Base-by-base conservation (phyloP, 805 yeast species). In the Wickerhamiella slavikovae region DNA sequence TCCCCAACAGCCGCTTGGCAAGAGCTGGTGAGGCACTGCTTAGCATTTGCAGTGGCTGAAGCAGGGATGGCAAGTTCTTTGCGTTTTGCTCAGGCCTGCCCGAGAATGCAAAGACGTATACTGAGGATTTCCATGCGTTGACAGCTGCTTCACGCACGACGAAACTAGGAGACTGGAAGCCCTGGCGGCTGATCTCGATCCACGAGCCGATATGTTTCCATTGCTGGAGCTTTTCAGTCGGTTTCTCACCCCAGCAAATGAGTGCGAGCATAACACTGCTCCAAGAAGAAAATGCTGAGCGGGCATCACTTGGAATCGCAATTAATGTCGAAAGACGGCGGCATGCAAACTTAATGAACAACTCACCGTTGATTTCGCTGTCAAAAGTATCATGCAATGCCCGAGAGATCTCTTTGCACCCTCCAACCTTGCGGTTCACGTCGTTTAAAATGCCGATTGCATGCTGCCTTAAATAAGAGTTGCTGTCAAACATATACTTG, bases 161-260 rank as follows among this genome's bases (percentile, higher is more conserved):
- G 16, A 20, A 27, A 29, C 16, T 28, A 9, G 24, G 22, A 15
- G 32, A 31, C 9, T 15, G 7, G 17, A 38, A 30, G 1, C 35
- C 39, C 5, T 19, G 16, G 1, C 33, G 29, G 15, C 30, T 30
- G 8, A 37, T 29, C 12, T 38, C 40, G 3, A 37, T 25, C 40
- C 39, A 37, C 10, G 13, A n/a, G 13, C 28, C 29, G 7, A 38
- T 25, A 15, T 19, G 29, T 7, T 21, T 19, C 24, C 31, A 24
- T 5, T 29, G 10, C 12, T 32, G 30, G 13, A 34, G 12, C 23
- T 24, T 22, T 19, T 29, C 30, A 9, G 17, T 31, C 11, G 28
- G 15, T 8, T 24, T 30, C n/a, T 32, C 13, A 25, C 28, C 14
- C 8, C 18, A 18, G 5, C 24, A 15, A 15, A 15, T 24, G 20